These are phyloP conservation scores for Mycosarcoma mackinlayi DNA, from an alignment of 1,284 basidiomycete species.

Conservation along the genomic window DNA sequence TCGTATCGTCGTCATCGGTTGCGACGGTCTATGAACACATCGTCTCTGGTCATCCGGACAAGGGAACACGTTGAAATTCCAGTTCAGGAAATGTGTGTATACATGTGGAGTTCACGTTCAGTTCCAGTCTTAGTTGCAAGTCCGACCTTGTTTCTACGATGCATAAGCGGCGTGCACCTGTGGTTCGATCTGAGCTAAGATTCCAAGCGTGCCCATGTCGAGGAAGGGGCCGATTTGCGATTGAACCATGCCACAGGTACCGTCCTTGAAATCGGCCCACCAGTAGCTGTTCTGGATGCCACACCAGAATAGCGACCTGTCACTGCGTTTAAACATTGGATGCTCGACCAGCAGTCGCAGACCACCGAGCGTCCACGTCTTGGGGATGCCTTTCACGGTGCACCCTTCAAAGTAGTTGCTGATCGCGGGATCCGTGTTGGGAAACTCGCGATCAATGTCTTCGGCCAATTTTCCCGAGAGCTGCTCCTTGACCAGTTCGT, in stretches of 20 bases:
- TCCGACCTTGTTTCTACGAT: not conserved
- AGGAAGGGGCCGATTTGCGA: slow-evolving; percentile 44
- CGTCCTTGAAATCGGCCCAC: slow-evolving; percentile 41
- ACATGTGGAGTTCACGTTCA: no score
- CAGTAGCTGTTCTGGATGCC: slow-evolving; percentile 50
- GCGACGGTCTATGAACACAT: not conserved
- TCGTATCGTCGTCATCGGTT: no score
- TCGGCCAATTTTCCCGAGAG: slow-evolving; percentile 33
- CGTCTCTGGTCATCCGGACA: no score
- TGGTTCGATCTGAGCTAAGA: slow-evolving; percentile 34
- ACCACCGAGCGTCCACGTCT: slow-evolving; percentile 46
- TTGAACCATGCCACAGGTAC: slow-evolving; percentile 47
- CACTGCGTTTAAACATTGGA: slow-evolving; percentile 34
- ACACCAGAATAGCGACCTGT: slow-evolving; percentile 43
- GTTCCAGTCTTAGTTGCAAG: no score
- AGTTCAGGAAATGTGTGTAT: no score
- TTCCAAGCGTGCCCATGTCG: slow-evolving; percentile 36
- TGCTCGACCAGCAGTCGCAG: slow-evolving; percentile 29
- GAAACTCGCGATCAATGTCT: slow-evolving; percentile 43
- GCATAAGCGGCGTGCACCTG: slow-evolving; percentile 38
- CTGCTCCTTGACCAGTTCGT: slow-evolving; percentile 50
- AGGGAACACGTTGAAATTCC: no score
- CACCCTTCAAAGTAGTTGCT: slow-evolving; percentile 37
- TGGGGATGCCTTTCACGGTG: slow-evolving; percentile 36
- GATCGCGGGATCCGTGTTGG: slow-evolving; percentile 26